Conservation (phyloP, 441 rosid species). For the Arabidopsis hybrid region DNA sequence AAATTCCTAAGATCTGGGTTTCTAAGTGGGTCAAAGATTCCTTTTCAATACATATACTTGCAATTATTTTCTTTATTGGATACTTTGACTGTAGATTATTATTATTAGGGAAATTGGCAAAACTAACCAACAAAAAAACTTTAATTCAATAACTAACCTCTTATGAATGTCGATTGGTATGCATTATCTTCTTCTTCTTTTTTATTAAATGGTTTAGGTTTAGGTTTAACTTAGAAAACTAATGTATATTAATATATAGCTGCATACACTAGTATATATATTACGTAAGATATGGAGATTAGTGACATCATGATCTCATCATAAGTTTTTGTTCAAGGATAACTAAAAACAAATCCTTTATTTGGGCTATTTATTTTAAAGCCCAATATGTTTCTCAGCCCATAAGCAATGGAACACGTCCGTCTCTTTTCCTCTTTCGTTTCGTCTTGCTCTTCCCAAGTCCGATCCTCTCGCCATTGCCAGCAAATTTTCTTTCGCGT, state of each 20-base stretch:
- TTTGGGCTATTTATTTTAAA: neutral
- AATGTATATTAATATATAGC: too few species aligned
- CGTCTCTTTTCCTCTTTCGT: neutral
- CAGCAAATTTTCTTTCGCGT: neutral
- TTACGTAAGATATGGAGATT: neutral
- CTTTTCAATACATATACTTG: neutral
- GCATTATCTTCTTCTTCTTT: too few species aligned
- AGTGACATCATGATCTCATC: neutral
- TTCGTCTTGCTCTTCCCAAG: neutral
- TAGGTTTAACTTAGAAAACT: too few species aligned
- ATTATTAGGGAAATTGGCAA: too few species aligned
- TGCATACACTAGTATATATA: too few species aligned
- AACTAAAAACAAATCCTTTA: neutral
- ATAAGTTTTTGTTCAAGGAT: neutral
- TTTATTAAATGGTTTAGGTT: too few species aligned
- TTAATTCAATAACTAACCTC: too few species aligned
- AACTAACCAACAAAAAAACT: too few species aligned
- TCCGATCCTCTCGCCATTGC: neutral
- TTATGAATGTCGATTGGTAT: too few species aligned
- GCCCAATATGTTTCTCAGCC: conserved; percentile 5
- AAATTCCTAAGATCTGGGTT: conserved; percentile 7
- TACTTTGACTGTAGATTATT: neutral
- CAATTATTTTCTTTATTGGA: neutral
- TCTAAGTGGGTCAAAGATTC: neutral
- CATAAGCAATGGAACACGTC: neutral